phyloP scores from a whole-genome alignment of 176 grass and related monocot species.

The Pontederia paniculata region DNA sequence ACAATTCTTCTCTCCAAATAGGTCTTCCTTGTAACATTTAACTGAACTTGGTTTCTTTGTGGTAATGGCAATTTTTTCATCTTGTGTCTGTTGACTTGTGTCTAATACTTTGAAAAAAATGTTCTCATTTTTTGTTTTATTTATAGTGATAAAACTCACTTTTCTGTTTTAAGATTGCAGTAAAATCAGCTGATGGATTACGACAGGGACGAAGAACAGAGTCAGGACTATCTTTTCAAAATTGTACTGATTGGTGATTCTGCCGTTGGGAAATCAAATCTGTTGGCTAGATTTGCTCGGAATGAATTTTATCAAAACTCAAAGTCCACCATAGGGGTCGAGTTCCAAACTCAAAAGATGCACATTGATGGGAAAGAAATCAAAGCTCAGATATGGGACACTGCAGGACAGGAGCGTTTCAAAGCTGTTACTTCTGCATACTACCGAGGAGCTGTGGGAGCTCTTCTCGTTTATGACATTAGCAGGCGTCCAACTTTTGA shows the following conservation, averaged over 20 bases:
- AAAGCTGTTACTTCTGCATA: slow-evolving; percentile 1
- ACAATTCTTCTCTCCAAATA: too few species aligned
- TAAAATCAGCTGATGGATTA: not conserved
- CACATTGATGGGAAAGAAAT: slow-evolving; percentile 1
- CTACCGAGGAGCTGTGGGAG: not conserved
- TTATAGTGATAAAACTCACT: too few species aligned
- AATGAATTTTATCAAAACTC: slow-evolving; percentile 1
- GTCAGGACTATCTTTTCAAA: not conserved
- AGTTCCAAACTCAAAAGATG: slow-evolving; percentile 5
- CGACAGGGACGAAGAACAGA: not conserved
- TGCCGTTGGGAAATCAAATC: slow-evolving; percentile 7
- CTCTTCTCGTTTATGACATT: not conserved
- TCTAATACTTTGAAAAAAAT: too few species aligned
- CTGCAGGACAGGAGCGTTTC: slow-evolving; percentile 1
- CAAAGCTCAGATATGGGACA: slow-evolving; percentile 6
- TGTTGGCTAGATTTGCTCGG: not conserved
- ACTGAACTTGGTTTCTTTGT: too few species aligned
- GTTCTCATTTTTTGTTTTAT: too few species aligned
- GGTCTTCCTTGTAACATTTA: too few species aligned
- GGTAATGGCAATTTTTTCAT: too few species aligned
- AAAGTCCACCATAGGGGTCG: slow-evolving; percentile 1
- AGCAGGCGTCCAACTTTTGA: slow-evolving; percentile 6
- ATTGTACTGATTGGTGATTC: slow-evolving; percentile 8
- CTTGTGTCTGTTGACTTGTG: too few species aligned
- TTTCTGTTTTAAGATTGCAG: not conserved